phyloP scores from a whole-genome alignment of 2,329 filamentous ascomycete species.

The Hymenoscyphus repandus region DNA sequence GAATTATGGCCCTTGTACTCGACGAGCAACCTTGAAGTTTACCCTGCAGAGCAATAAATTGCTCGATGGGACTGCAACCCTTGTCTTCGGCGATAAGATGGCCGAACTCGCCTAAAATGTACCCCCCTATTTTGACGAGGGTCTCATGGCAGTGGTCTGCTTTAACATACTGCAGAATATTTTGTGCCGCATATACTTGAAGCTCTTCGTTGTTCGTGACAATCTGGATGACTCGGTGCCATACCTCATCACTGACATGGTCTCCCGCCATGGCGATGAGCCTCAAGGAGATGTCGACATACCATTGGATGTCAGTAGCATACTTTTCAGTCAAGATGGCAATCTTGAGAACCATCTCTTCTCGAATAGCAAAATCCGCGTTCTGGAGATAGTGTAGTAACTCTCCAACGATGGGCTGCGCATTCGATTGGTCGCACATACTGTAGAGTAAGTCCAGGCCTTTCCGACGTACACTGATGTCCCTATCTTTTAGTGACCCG shows the following conservation, averaged over 20 bases:
- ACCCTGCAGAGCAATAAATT: slow-evolving; percentile 84
- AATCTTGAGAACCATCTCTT: slow-evolving; percentile 99
- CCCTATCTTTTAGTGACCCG: slow-evolving; percentile 85
- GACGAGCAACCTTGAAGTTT: slow-evolving; percentile 89
- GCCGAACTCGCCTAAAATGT: slow-evolving; percentile 93
- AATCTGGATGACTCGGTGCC: slow-evolving; percentile 98
- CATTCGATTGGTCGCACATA: slow-evolving; percentile 98
- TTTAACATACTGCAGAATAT: slow-evolving; percentile 88
- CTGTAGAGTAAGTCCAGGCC: slow-evolving; percentile 95
- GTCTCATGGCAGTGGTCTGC: slow-evolving; percentile 94
- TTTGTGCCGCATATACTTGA: slow-evolving; percentile 92
- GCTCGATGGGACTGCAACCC: slow-evolving; percentile 93
- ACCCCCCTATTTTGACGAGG: slow-evolving; percentile 93
- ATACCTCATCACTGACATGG: slow-evolving; percentile 97
- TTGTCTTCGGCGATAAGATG: slow-evolving; percentile 90
- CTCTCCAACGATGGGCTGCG: slow-evolving; percentile 87
- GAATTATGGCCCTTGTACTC: slow-evolving; percentile 84
- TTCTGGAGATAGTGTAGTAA: slow-evolving; percentile 91
- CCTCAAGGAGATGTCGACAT: slow-evolving; percentile 93
- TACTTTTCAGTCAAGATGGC: slow-evolving; percentile 98
- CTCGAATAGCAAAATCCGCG: slow-evolving; percentile 93
- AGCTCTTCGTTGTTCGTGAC: slow-evolving; percentile 99
- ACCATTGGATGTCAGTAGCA: slow-evolving; percentile 97
- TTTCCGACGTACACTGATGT: slow-evolving; percentile 95
- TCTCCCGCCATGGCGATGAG: slow-evolving; percentile 96